phyloP scores from a whole-genome alignment of 1,284 basidiomycete genomes.

The Rhodotorula sp. region DNA sequence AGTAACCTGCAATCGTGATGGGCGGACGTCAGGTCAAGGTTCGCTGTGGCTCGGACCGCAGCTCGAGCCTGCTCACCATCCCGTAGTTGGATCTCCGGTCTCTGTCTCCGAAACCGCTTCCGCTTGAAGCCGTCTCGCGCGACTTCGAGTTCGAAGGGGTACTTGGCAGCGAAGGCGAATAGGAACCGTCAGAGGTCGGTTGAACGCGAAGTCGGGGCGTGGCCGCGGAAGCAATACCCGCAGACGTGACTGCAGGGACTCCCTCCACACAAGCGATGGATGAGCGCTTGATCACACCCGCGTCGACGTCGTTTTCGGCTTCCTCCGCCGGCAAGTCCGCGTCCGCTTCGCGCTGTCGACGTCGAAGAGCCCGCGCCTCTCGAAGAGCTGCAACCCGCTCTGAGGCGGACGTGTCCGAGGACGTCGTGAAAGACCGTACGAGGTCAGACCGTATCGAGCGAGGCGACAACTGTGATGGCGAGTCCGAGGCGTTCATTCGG shows the following conservation, averaged over 20 bases:
- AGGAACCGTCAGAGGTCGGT: slow-evolving; percentile 22
- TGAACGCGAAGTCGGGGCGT: slow-evolving; percentile 13
- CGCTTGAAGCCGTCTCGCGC: background rate
- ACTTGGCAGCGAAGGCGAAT: slow-evolving; percentile 16
- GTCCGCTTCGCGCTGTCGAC: slow-evolving; percentile 1
- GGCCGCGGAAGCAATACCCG: background rate
- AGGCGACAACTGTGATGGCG: background rate
- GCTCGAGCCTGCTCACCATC: no score
- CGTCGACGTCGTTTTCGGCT: background rate
- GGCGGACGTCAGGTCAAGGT: slow-evolving; percentile 16
- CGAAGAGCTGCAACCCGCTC: slow-evolving; percentile 21
- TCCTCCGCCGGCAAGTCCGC: background rate
- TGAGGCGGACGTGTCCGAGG: slow-evolving; percentile 12
- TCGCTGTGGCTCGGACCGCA: background rate
- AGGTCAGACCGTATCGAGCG: slow-evolving; percentile 6
- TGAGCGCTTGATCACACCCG: background rate
- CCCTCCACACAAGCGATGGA: background rate
- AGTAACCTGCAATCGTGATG: background rate
- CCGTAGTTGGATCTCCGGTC: no score
- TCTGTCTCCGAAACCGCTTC: no score
- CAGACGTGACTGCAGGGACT: no score
- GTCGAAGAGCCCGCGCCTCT: slow-evolving; percentile 6
- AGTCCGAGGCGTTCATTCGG: background rate
- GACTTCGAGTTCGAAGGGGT: slow-evolving; percentile 1
- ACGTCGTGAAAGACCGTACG: slow-evolving; percentile 25